These are phyloP conservation scores for Cardiospermum halicacabum DNA, from an alignment of 345 rosid genomes.

Conservation along the genomic window DNA sequence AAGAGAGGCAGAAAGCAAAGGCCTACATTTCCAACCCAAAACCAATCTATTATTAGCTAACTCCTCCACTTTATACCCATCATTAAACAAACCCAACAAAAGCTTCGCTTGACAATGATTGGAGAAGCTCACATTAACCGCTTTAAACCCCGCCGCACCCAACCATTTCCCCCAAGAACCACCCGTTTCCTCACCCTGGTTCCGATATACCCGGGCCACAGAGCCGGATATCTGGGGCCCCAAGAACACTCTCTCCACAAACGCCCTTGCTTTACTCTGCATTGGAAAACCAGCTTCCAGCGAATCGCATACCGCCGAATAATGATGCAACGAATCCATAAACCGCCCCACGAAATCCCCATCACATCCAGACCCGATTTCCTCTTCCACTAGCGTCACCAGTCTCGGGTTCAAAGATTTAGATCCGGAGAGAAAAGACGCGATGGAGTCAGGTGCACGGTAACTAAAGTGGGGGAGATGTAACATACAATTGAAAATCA, in stretches of 20 bases:
- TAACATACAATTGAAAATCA: constrained; percentile 72
- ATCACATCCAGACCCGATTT: constrained; percentile 41
- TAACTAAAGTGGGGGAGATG: constrained; percentile 65
- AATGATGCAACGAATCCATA: constrained; percentile 79
- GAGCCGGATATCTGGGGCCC: constrained; percentile 66
- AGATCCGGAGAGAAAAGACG: constrained; percentile 57
- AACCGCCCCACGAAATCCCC: constrained; percentile 64
- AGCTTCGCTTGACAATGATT: constrained; percentile 87
- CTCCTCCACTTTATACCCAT: constrained; percentile 74
- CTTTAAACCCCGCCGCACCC: constrained; percentile 37
- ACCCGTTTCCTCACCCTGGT: constrained; percentile 24
- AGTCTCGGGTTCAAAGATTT: constrained; percentile 51
- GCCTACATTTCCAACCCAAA: constrained; percentile 79
- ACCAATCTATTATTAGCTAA: constrained; percentile 52
- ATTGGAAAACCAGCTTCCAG: constrained; percentile 74
- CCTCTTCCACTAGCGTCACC: constrained; percentile 68
- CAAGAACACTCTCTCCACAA: constrained; percentile 62
- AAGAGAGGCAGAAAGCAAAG: constrained; percentile 71
- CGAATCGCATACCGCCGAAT: constrained; percentile 79
- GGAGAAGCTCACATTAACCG: constrained; percentile 53
- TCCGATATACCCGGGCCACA: constrained; percentile 43
- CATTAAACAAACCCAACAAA: constrained; percentile 66
- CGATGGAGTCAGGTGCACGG: constrained; percentile 51
- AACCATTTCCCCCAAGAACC: constrained; percentile 55
- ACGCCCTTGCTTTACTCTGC: constrained; percentile 48